Base-by-base conservation (phyloP, 179 eudicot genomes). In the Corrigiola litoralis region DNA sequence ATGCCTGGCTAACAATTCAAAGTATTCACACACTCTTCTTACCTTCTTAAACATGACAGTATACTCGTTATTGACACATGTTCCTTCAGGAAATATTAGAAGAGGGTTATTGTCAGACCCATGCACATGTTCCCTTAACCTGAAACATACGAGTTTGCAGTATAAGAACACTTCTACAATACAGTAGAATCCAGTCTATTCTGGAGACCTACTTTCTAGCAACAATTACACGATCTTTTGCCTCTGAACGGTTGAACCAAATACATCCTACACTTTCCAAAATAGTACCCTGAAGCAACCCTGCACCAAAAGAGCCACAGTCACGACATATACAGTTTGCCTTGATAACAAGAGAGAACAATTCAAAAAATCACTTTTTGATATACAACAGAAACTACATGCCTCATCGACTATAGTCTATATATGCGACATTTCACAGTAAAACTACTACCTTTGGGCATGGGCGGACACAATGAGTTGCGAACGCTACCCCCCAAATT, bases 21-120 rank as follows among this genome's bases (percentile, higher is more conserved):
- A 56, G 42, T 58, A 38, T 9, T 6, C 10, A 29, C 27, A 38
- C 57, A 44, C 37, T 65, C 23, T 10, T 28, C 64, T 38, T 69
- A 88, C 99, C 97, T 95, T 95, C 79, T 95, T 91, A 73, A 95
- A 95, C 97, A 95, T 91, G 46, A 95, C 99, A 38, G 84, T 83
- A 69, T 91, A 91, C 61, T 91, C 92, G 79, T 95, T 95, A 75
- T 95, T 95, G 32, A 95, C 99, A 71, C 99, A 91, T 41, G 97
- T 95, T 76, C 99, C 97, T 81, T 95, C 99, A 5, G 97, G 96
- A 61, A 91, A 95, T 76, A 91, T 88, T 21, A 95, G 89, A 75
- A 95, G 96, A 61, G 99, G 97, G 70, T 91, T 91, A 71, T 88
- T 95, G 68, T 88, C 99, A 54, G 90, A 67, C 34, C 96, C 99